These are phyloP conservation scores for Vitis labrusca DNA, from an alignment of 164 flowering plant genomes.

Conservation along the genomic window DNA sequence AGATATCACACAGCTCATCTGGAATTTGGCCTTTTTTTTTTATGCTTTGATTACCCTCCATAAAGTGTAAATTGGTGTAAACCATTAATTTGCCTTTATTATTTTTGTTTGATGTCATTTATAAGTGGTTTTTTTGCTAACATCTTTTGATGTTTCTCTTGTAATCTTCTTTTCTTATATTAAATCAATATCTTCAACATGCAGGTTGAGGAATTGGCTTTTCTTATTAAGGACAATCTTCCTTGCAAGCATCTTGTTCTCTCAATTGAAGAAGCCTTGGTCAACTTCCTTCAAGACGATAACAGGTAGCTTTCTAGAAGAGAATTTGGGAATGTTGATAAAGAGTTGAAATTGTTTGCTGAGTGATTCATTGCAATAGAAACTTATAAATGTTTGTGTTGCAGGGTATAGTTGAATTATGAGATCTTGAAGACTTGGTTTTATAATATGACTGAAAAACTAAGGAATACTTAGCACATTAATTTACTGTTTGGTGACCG, in stretches of 20 bases:
- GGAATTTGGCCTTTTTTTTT: too few relatives aligned
- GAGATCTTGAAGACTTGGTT: too few relatives aligned
- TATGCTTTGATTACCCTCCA: too few relatives aligned
- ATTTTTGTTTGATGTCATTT: too few relatives aligned
- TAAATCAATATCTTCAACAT: neutral
- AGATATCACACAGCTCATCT: too few relatives aligned
- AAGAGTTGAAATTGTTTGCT: neutral
- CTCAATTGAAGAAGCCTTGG: conserved; percentile 69
- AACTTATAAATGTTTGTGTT: neutral
- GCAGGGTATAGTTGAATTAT: too few relatives aligned
- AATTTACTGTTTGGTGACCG: too few relatives aligned
- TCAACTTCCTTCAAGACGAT: conserved; percentile 66
- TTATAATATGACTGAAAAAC: too few relatives aligned
- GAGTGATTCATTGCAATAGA: neutral
- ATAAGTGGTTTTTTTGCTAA: too few relatives aligned
- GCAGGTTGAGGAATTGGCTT: conserved; percentile 92
- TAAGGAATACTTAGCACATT: too few relatives aligned
- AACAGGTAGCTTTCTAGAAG: conserved; percentile 43
- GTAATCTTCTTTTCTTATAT: neutral
- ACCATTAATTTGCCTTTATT: too few relatives aligned
- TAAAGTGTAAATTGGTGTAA: conserved; percentile 5
- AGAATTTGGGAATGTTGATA: neutral
- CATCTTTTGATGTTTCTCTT: neutral
- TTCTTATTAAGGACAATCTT: conserved; percentile 75
- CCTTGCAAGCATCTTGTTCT: conserved; percentile 83